These are phyloP conservation scores for Volvariella surrecta DNA, from an alignment of 1,284 basidiomycete genomes.

Conservation along the genomic window DNA sequence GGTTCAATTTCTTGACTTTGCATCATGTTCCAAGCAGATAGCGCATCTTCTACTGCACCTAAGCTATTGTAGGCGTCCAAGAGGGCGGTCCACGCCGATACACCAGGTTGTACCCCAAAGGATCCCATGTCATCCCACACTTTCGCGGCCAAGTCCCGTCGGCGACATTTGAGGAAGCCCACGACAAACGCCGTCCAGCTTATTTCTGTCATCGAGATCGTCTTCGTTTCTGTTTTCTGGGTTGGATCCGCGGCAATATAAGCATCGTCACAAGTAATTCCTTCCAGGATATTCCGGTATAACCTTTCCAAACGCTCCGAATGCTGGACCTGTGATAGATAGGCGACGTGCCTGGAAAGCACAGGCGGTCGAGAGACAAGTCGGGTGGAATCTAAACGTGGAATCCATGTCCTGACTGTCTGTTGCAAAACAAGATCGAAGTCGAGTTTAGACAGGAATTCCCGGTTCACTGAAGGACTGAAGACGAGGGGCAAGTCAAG, in stretches of 20 bases:
- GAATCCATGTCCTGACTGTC: constrained; percentile 35
- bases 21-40: constrained; percentile 57
- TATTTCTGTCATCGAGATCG: constrained; percentile 43
- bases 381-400: constrained; percentile 39
- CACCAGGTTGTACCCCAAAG: constrained; percentile 38
- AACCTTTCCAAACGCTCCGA: constrained; percentile 30
- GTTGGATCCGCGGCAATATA: constrained; percentile 29
- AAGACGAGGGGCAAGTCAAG: constrained; percentile 30
- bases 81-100: constrained; percentile 55
- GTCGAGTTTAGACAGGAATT: constrained; percentile 29
- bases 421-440: constrained; percentile 22
- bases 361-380: constrained; percentile 39
- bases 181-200: constrained; percentile 57
- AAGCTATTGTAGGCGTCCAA: constrained; percentile 49
- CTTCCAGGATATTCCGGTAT: constrained; percentile 40
- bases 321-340: constrained; percentile 25
- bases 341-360: constrained; percentile 41
- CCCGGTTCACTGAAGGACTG: constrained; percentile 20
- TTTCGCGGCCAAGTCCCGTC: constrained; percentile 44
- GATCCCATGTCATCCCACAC: constrained; percentile 57
- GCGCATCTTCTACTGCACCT: constrained; percentile 36
- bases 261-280: constrained; percentile 33
- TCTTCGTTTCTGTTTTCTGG: constrained; percentile 32
- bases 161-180: constrained; percentile 45
- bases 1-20: constrained; percentile 38